Evolutionary conservation across 768 basidiomycete species (phyloP).

Genomic region (Collybia sordida): DNA sequence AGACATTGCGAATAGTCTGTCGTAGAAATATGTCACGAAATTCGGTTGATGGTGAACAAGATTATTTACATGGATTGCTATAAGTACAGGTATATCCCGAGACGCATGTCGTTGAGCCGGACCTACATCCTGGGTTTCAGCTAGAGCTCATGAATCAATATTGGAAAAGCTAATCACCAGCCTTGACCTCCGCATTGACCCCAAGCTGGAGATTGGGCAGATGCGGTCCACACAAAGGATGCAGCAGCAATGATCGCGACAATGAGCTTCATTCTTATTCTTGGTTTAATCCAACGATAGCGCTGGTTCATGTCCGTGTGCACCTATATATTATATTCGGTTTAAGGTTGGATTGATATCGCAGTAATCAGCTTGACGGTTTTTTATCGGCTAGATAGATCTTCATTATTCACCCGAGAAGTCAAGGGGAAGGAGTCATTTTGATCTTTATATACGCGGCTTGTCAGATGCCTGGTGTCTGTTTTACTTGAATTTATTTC

Average conservation of each 20-base stretch:
- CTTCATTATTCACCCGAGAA: too few species aligned
- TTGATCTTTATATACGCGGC: too few species aligned
- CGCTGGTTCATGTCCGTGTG: background rate
- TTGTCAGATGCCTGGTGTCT: too few species aligned
- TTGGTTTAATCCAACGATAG: background rate
- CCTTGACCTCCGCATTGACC: conserved; percentile 43
- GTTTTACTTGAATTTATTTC: too few species aligned
- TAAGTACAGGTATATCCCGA: conserved; percentile 41
- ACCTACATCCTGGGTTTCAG: conserved; percentile 24
- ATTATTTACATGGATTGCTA: conserved; percentile 33
- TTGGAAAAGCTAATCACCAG: conserved; percentile 23
- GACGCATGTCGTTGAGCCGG: conserved; percentile 42
- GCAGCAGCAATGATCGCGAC: conserved; percentile 10
- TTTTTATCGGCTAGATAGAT: too few species aligned
- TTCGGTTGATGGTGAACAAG: background rate
- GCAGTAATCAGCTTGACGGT: background rate
- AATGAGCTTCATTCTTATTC: conserved; percentile 11
- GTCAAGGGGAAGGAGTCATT: too few species aligned
- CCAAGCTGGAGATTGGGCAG: conserved; percentile 39
- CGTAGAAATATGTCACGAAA: background rate
- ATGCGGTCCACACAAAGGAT: conserved; percentile 14
- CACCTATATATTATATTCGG: background rate
- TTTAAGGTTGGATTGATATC: background rate
- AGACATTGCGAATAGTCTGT: conserved; percentile 57
- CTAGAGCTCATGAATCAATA: background rate